These are phyloP conservation scores for Citrus inodora DNA, from an alignment of 345 rosid genomes.

Conservation along the genomic window DNA sequence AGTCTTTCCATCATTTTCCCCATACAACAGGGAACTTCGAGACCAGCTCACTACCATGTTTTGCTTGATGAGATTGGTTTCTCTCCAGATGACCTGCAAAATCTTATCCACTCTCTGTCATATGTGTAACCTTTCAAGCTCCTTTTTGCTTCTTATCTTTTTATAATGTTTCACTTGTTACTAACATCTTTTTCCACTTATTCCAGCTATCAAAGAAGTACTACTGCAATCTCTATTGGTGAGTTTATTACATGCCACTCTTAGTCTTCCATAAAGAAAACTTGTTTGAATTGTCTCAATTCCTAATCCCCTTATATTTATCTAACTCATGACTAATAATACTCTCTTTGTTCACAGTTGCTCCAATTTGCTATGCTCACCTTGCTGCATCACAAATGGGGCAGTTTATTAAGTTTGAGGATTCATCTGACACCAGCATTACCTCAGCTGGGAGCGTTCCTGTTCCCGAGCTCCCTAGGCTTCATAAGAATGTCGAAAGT, in stretches of 20 bases:
- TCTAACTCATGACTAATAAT: background rate
- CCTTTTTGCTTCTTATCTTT: background rate
- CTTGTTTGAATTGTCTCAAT: background rate
- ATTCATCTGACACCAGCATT: slow-evolving; percentile 40
- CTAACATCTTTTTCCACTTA: background rate
- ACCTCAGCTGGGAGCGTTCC: slow-evolving; percentile 27
- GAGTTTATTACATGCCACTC: background rate
- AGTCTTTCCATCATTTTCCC: background rate
- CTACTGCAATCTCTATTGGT: slow-evolving; percentile 82
- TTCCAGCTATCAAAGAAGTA: slow-evolving; percentile 80
- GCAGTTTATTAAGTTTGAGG: slow-evolving; percentile 75
- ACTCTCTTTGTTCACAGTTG: slow-evolving; percentile 46
- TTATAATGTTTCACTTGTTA: slow-evolving; percentile 1
- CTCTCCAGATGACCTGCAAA: slow-evolving; percentile 62
- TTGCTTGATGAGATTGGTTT: slow-evolving; percentile 85
- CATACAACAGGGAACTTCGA: slow-evolving; percentile 66
- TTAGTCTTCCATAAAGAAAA: background rate
- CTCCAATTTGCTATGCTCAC: slow-evolving; percentile 89
- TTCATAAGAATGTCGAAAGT: slow-evolving; percentile 46
- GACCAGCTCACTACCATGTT: slow-evolving; percentile 89
- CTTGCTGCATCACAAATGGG: slow-evolving; percentile 76
- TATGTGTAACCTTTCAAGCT: slow-evolving; percentile 64
- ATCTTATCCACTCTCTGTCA: slow-evolving; percentile 63
- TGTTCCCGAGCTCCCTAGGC: slow-evolving; percentile 63
- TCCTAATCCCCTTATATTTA: background rate